phyloP scores from a whole-genome alignment of 257 asterid genomes.

The Misopates orontium region DNA sequence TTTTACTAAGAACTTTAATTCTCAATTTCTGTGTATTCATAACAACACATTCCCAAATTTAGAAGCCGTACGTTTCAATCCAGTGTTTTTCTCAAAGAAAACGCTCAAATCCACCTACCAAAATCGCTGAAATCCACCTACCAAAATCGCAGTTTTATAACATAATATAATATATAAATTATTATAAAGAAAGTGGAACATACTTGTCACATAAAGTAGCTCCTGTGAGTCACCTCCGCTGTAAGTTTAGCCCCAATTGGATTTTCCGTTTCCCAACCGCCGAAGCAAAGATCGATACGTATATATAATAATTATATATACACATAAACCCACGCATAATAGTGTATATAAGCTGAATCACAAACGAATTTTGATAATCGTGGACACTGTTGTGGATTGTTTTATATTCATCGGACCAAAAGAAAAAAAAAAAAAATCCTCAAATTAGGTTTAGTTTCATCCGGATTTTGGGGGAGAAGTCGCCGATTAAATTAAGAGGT shows the following conservation, averaged over 20 bases:
- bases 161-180: too few relatives aligned
- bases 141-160: too few relatives aligned
- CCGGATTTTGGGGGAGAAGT: constrained; percentile 23
- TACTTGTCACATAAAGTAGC: too few relatives aligned
- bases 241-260: too few relatives aligned
- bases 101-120: too few relatives aligned
- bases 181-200: too few relatives aligned
- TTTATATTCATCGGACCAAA: constrained; percentile 16
- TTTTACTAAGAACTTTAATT: too few relatives aligned
- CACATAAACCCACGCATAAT: neutral
- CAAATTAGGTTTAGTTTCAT: constrained; percentile 1
- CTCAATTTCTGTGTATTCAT: too few relatives aligned
- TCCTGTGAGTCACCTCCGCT: too few relatives aligned
- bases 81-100: neutral
- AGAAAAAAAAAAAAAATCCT: neutral
- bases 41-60: too few relatives aligned
- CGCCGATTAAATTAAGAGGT: constrained; percentile 23
- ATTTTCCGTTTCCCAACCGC: constrained; percentile 31
- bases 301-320: neutral
- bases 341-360: too few relatives aligned
- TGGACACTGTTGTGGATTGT: neutral
- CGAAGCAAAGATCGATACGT: constrained; percentile 28
- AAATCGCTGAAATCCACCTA: too few relatives aligned
- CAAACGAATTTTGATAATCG: neutral
- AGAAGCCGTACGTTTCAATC: neutral